These are phyloP conservation scores for Boechera divaricarpa DNA, from an alignment of 345 rosid species.

Conservation along the genomic window DNA sequence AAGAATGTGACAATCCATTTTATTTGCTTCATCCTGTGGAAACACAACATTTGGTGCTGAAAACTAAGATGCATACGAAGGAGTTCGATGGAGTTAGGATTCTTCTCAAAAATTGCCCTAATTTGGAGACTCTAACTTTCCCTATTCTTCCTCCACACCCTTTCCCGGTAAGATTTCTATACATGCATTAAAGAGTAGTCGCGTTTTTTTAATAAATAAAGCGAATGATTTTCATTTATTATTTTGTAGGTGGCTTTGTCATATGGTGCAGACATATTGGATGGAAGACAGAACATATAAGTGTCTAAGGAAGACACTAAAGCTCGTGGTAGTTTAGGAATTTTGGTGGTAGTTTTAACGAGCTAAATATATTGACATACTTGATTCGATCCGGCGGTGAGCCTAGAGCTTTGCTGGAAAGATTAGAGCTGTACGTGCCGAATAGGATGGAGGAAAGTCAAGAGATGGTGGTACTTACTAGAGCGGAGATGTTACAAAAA, in stretches of 20 bases:
- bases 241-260: not conserved
- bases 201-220: not conserved
- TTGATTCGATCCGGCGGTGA: not conserved
- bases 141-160: not conserved
- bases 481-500: not conserved
- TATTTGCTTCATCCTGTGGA: conserved; percentile 19
- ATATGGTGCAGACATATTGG: not conserved
- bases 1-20: conserved; percentile 26
- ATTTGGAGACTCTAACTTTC: not conserved
- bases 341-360: not conserved
- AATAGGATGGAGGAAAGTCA: not conserved
- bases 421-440: not conserved
- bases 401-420: not conserved
- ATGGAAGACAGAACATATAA: not conserved
- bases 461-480: not conserved
- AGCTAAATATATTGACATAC: not conserved
- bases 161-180: not conserved
- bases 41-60: conserved; percentile 48
- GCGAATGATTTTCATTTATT: not conserved
- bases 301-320: conserved; percentile 3
- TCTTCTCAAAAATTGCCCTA: conserved; percentile 47
- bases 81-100: conserved; percentile 53
- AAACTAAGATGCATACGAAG: conserved; percentile 38
- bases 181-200: not conserved
- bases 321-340: conserved; percentile 6